Base-by-base conservation (phyloP, 2,329 filamentous ascomycete genomes). In the Rhinocladiella mackenziei region DNA sequence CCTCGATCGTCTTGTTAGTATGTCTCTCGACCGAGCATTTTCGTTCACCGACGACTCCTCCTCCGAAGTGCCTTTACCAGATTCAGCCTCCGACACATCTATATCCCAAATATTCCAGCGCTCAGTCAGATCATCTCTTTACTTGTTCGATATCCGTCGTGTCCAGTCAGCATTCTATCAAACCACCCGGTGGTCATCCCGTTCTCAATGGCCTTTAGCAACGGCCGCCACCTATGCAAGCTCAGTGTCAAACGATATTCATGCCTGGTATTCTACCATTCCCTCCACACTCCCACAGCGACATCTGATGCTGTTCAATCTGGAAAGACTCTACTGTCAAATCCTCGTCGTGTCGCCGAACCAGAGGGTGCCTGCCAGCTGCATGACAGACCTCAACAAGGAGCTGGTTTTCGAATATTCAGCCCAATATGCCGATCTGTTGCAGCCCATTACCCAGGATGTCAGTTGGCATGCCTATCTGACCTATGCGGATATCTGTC, bases 31-130 rank as follows among this genome's bases (percentile, higher is more conserved):
- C 8, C 77, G 88, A 23, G 83, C 89, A 0, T 96, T 96, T 63
- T 95, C 91, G 0, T 96, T 97, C 60, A 91, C 88, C 0, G 91
- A 97, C 60, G 87, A 91, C 43, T 84, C 89, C 4, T 78, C 86
- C 18, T 43, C 54, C 3, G 83, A 86, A 54, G 89, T 97, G 20
- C 78, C 77, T n/a, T 78, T 89, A 50, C 88, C 89, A 1, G 62
- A 67, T 5, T 61, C 67, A n/a, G 62, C 67, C 23, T 42, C 54
- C 15, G 58, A 58, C 20, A 49, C 35, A 39, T 44, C 60, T 30
- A 19, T 50, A 20, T 55, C 39, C 32, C 54, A 60, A 29, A 60
- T 76, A 8, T 80, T 78, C 60, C 61, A 74, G 11, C 71, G 74
- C 39, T 73, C 71, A 1, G 77, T 84, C 23, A 81, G 86, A 43